Conservation (phyloP, 257 asterid species). For the Solanum arcanum region DNA sequence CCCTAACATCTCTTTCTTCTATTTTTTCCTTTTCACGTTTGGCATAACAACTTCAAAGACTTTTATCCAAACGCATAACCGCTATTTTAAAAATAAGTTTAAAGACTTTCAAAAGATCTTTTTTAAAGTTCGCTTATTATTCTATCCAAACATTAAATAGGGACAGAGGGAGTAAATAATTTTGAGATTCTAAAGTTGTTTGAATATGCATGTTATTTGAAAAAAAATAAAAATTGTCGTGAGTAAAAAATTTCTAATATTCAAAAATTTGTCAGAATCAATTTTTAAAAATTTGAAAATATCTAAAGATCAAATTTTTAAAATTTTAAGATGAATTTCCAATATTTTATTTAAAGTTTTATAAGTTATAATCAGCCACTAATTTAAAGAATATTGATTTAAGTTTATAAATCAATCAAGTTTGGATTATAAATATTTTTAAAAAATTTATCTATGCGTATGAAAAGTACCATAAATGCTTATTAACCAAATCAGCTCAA, state of each 20-base stretch:
- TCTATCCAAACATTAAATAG: too few relatives aligned
- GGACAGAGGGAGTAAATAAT: neutral
- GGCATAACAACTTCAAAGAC: too few relatives aligned
- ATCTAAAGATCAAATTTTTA: accelerated
- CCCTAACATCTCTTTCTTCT: too few relatives aligned
- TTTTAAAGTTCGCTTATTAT: too few relatives aligned
- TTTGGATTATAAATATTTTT: neutral
- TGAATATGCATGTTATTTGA: neutral
- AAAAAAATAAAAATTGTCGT: neutral
- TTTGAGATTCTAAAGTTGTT: neutral
- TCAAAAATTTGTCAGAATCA: neutral
- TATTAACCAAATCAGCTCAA: neutral
- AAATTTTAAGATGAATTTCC: neutral
- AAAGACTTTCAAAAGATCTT: too few relatives aligned
- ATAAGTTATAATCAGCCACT: neutral
- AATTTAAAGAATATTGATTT: neutral
- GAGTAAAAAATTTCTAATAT: neutral
- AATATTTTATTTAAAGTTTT: neutral
- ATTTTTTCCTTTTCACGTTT: too few relatives aligned
- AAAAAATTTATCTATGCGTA: neutral
- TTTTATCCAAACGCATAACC: too few relatives aligned
- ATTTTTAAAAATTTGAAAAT: neutral
- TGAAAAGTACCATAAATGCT: neutral
- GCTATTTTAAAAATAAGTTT: too few relatives aligned
- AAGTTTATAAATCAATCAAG: neutral